Evolutionary conservation across 1,284 basidiomycete species (phyloP), one percentile per base, ranked within the genome.

Genomic region (Boletus austroedulis): DNA sequence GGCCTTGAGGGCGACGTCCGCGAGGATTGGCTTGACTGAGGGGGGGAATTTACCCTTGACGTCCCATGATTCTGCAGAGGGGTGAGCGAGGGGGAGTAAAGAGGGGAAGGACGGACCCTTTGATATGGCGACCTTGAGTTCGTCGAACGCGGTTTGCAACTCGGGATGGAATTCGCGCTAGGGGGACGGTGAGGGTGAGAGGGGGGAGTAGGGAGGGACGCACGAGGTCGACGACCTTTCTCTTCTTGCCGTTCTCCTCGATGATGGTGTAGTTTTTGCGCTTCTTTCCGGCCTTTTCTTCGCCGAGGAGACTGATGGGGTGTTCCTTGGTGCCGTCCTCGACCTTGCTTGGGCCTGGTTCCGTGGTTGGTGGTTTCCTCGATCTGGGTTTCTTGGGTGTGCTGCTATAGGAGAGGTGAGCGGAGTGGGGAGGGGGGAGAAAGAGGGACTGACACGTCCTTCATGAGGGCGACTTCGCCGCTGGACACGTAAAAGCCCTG

Each of bases 401-500:
- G 34, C 76, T 78, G 53, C 71, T 73, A 60, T 48, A 67, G 59
- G 64, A 57, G 63, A 11, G 11, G 48, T 70, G 52, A 71, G 67
- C 8, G 24, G 38, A 2, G 19, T 10, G n/a, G 32, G 56, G 31
- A 40, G n/a, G 5, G 1, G 50, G 1, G 5, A 28, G 36, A 29
- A 44, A 53, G 45, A 49, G 10, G n/a, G 15, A 69, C 80, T 57
- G 63, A 81, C 82, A 85, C 87, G 76, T 91, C 89, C 65, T 87
- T 89, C 62, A 92, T 76, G n/a, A 95, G 73, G 6, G 92, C 92
- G 9, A 96, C 88, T 62, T 91, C 86, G 1, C 94, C 94, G 28
- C 83, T 83, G 15, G 89, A 91, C 23, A 98, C 94, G 68, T 95
- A 97, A 77, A 95, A 98, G 1, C 95, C 95, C 66, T 93, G 88